Evolutionary conservation across 805 yeast genomes (phyloP).

Genomic region (Saccharomycopsis capsularis): DNA sequence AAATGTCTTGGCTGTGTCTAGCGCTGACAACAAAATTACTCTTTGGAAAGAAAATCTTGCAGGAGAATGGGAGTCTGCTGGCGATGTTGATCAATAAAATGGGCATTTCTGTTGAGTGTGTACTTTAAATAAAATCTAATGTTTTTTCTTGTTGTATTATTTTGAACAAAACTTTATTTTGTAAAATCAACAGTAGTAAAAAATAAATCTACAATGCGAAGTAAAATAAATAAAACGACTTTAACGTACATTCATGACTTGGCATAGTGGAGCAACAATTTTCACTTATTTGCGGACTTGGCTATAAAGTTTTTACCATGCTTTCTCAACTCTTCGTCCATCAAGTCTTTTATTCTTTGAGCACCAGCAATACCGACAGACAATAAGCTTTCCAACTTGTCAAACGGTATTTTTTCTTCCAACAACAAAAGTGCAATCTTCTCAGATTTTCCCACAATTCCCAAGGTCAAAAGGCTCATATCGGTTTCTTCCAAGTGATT

Average conservation of each 20-base stretch:
- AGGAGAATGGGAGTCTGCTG: slow-evolving; percentile 97
- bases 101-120: too few relatives aligned
- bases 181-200: too few relatives aligned
- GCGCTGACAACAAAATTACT: slow-evolving; percentile 94
- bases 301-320: slow-evolving; percentile 44
- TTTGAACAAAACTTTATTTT: too few relatives aligned
- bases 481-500: slow-evolving; percentile 79
- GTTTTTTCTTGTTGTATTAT: too few relatives aligned
- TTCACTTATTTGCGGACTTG: slow-evolving; percentile 3
- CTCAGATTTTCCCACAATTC: slow-evolving; percentile 75
- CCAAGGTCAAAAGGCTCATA: slow-evolving; percentile 73
- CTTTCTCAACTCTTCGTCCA: slow-evolving; percentile 78
- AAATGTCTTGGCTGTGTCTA: slow-evolving; percentile 87
- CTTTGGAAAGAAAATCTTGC: slow-evolving; percentile 92
- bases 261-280: too few relatives aligned
- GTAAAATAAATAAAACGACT: too few relatives aligned
- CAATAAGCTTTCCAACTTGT: slow-evolving; percentile 64
- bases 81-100: slow-evolving; percentile 81
- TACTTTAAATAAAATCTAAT: too few relatives aligned
- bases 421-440: slow-evolving; percentile 68
- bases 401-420: slow-evolving; percentile 83
- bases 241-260: too few relatives aligned
- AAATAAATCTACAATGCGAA: too few relatives aligned
- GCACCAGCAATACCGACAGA: slow-evolving; percentile 85
- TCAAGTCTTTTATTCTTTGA: slow-evolving; percentile 69